Evolutionary conservation across 805 yeast species (phyloP).

Genomic region (Candida bentonensis): DNA sequence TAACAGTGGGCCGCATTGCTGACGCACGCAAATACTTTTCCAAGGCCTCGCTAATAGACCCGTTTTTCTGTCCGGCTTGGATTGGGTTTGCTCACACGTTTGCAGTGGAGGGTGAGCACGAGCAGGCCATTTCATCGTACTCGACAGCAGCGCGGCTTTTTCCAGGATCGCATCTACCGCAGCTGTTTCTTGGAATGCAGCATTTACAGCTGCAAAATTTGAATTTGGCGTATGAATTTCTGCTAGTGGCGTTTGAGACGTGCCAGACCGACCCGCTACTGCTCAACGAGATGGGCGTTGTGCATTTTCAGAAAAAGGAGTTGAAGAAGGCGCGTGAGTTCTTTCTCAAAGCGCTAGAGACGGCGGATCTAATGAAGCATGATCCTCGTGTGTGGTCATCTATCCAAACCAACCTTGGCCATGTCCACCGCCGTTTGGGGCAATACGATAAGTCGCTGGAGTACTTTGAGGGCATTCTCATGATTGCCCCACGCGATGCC

Average conservation of each 20-base stretch:
- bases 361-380: slow-evolving; percentile 32
- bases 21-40: slow-evolving; percentile 84
- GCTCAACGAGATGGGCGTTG: slow-evolving; percentile 85
- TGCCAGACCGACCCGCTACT: slow-evolving; percentile 80
- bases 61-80: slow-evolving; percentile 93
- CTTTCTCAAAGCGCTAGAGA: slow-evolving; percentile 11
- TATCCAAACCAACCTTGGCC: slow-evolving; percentile 25
- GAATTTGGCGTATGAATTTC: slow-evolving; percentile 73
- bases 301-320: slow-evolving; percentile 67
- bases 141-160: slow-evolving; percentile 89
- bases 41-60: slow-evolving; percentile 75
- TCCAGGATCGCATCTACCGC: slow-evolving; percentile 65
- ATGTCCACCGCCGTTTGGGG: slow-evolving; percentile 21
- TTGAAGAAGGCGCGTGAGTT: slow-evolving; percentile 51
- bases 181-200: slow-evolving; percentile 89
- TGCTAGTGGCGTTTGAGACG: slow-evolving; percentile 56
- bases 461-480: slow-evolving; percentile 65
- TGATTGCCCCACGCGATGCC: slow-evolving; percentile 54
- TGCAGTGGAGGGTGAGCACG: slow-evolving; percentile 98
- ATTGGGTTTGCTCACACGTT: slow-evolving; percentile 96
- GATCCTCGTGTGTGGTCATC: slow-evolving; percentile 78
- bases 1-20: slow-evolving; percentile 51
- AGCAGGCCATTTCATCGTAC: slow-evolving; percentile 93
- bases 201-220: slow-evolving; percentile 77
- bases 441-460: slow-evolving; percentile 57